Conservation (phyloP, 2,329 filamentous ascomycete species). For the Neofusicoccum kwambonambiense region DNA sequence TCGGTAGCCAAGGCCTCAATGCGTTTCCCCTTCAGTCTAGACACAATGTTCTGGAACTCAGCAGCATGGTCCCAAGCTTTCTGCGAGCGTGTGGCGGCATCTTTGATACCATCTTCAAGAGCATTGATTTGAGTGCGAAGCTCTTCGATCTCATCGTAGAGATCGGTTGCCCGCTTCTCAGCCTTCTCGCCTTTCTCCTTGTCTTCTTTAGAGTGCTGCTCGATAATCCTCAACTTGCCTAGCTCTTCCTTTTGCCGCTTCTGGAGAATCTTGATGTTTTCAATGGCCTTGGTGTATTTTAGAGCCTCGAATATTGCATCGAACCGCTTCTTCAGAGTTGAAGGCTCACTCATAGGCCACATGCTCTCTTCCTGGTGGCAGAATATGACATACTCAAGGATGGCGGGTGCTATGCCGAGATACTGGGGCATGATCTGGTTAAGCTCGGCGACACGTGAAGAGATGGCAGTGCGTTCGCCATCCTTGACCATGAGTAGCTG, state of each 20-base stretch:
- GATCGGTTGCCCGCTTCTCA: constrained; percentile 50
- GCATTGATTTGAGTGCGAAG: constrained; percentile 27
- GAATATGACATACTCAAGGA: constrained; percentile 94
- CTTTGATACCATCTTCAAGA: constrained; percentile 33
- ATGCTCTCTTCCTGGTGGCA: constrained; percentile 97
- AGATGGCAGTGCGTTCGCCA: constrained; percentile 76
- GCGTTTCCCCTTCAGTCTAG: constrained; percentile 72
- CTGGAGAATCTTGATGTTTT: constrained; percentile 82
- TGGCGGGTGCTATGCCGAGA: constrained; percentile 83
- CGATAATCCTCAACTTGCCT: constrained; percentile 68
- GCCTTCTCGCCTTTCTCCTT: constrained; percentile 78
- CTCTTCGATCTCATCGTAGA: constrained; percentile 66
- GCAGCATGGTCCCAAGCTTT: constrained; percentile 72
- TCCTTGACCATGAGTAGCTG: constrained; percentile 72
- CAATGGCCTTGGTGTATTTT: constrained; percentile 96
- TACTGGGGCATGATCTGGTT: constrained; percentile 81
- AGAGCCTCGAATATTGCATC: constrained; percentile 97
- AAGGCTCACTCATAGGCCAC: constrained; percentile 91
- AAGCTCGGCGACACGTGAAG: constrained; percentile 76
- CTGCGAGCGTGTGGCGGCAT: constrained; percentile 51
- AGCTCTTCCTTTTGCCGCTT: constrained; percentile 82
- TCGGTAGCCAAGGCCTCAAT: constrained; percentile 71
- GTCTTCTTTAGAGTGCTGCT: constrained; percentile 74
- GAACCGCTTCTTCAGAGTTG: constrained; percentile 84
- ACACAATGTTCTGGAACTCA: constrained; percentile 71